Conservation (phyloP, 2,329 filamentous ascomycete genomes). For the Fulvia fulva region DNA sequence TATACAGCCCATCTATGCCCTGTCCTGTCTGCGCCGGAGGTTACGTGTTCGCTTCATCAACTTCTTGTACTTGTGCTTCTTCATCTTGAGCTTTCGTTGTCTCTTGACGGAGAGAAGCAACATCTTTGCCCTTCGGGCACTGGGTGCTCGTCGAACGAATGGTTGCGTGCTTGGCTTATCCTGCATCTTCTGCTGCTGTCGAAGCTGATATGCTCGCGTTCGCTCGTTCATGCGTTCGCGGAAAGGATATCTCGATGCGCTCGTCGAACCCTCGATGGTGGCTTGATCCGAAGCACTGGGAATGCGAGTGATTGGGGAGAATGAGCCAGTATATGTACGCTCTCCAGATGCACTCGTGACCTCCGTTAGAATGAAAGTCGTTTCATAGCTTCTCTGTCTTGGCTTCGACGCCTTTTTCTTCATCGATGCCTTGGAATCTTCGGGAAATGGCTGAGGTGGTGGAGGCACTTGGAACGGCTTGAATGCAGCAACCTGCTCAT, state of each 20-base stretch:
- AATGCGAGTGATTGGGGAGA: constrained; percentile 46
- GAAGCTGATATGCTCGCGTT: constrained; percentile 50
- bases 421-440: constrained; percentile 13
- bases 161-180: constrained; percentile 3
- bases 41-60: constrained; percentile 89
- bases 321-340: constrained; percentile 50
- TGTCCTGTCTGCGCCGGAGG: constrained; percentile 73
- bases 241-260: constrained; percentile 48
- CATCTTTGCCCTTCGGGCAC: constrained; percentile 49
- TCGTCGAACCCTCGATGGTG: constrained; percentile 27
- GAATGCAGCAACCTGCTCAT: constrained; percentile 45
- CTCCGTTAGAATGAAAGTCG: constrained; percentile 50
- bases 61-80: constrained; percentile 99
- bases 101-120: constrained; percentile 84
- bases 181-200: constrained; percentile 17
- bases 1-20: constrained; percentile 18
- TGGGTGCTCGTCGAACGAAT: constrained; percentile 19
- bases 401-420: constrained; percentile 20
- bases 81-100: constrained; percentile 96
- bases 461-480: constrained; percentile 84
- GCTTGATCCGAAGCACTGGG: constrained; percentile 30
- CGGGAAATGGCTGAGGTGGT: constrained; percentile 57
- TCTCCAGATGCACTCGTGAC: constrained; percentile 49
- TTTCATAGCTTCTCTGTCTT: constrained; percentile 39
- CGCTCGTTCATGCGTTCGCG: constrained; percentile 66